These are phyloP conservation scores for Neofusicoccum laricinum DNA, from an alignment of 2,329 filamentous ascomycete genomes.

Conservation along the genomic window DNA sequence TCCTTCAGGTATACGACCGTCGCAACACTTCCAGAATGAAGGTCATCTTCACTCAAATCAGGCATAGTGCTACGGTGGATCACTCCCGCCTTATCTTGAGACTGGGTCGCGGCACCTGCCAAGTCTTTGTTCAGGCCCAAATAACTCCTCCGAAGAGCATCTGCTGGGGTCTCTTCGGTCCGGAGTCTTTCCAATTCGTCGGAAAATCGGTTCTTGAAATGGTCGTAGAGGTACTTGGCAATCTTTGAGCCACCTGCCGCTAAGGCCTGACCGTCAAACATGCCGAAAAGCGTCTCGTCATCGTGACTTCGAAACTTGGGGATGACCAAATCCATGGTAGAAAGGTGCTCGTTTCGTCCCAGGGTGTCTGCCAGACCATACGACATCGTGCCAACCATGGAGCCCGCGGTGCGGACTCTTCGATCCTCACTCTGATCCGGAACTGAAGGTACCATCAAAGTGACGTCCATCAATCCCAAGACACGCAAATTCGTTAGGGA, in stretches of 20 bases:
- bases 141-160: conserved; percentile 84
- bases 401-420: conserved; percentile 95
- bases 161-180: conserved; percentile 70
- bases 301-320: conserved; percentile 88
- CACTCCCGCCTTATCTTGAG: conserved; percentile 49
- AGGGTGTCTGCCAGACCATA: conserved; percentile 98
- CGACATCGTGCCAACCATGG: conserved; percentile 80
- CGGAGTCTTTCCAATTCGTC: conserved; percentile 74
- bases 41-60: conserved; percentile 81
- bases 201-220: conserved; percentile 82
- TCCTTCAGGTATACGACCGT: conserved; percentile 87
- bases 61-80: conserved; percentile 72
- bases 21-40: conserved; percentile 85
- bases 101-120: conserved; percentile 76
- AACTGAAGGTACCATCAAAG: conserved; percentile 85
- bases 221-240: conserved; percentile 93
- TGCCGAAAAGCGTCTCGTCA: conserved; percentile 83
- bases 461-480: conserved; percentile 96
- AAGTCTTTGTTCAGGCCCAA: conserved; percentile 90
- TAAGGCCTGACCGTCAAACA: conserved; percentile 92
- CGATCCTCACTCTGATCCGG: conserved; percentile 94
- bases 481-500: conserved; percentile 80
- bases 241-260: conserved; percentile 90
- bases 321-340: conserved; percentile 92
- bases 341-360: conserved; percentile 89